Percentiles rank a stretch among this genome's conserved stretches.
Conservation (phyloP, 1,284 basidiomycete genomes). For the Trichosporon faecale region DNA sequence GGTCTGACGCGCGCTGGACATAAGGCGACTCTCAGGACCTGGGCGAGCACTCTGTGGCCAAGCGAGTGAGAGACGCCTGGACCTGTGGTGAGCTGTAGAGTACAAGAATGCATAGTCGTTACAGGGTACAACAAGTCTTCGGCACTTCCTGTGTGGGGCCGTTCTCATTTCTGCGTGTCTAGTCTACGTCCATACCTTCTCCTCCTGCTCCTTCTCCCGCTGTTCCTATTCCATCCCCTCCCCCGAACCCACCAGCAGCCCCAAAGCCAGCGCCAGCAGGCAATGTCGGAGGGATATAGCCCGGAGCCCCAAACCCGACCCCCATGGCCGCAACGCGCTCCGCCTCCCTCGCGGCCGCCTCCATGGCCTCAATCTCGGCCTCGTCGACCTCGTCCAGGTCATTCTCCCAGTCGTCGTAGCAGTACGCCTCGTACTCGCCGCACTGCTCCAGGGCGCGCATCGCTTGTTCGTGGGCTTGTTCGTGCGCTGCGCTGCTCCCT, state of each 20-base stretch:
- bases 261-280: background rate
- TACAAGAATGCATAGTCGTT: background rate
- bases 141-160: background rate
- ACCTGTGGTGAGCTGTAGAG: no score
- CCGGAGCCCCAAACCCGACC: background rate
- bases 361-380: background rate
- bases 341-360: background rate
- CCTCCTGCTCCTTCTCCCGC: background rate
- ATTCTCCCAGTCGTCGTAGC: slow-evolving; percentile 4
- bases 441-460: slow-evolving; percentile 3
- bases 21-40: background rate
- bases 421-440: slow-evolving; percentile 2
- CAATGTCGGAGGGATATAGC: background rate
- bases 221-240: no score
- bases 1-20: no score
- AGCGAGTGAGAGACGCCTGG: no score
- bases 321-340: background rate
- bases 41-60: no score
- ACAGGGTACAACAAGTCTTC: background rate
- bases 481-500: no score
- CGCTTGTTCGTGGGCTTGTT: background rate
- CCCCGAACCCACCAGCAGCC: background rate
- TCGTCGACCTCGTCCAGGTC: background rate
- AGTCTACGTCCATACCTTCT: background rate
- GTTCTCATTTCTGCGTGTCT: background rate